Percentiles rank a stretch among this genome's conserved stretches.
Evolutionary conservation across 257 asterid species (phyloP).

Genomic region (Nicotiana attenuata): DNA sequence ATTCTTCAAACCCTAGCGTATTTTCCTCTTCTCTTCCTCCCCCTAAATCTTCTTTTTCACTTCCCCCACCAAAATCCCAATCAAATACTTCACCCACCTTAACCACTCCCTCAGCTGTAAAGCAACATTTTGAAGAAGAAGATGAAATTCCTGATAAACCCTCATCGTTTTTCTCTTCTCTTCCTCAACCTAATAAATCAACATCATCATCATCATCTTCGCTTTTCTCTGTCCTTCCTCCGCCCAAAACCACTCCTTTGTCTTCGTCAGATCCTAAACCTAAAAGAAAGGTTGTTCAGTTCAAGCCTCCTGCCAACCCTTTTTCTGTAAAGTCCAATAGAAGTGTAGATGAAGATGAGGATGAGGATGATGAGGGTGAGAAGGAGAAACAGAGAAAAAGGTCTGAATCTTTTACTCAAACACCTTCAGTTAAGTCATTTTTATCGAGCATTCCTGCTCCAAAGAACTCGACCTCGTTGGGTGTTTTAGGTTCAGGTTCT

Average conservation of each 20-base stretch:
- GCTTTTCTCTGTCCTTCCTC: slow-evolving; percentile 36
- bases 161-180: slow-evolving; percentile 44
- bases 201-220: slow-evolving; percentile 28
- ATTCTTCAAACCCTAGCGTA: not conserved
- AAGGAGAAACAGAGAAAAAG: slow-evolving; percentile 41
- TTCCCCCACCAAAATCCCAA: slow-evolving; percentile 21
- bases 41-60: not conserved
- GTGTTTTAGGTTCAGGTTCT: slow-evolving; percentile 48
- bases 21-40: not conserved
- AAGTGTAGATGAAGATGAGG: slow-evolving; percentile 25
- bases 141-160: not conserved
- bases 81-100: slow-evolving; percentile 21
- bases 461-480: slow-evolving; percentile 55
- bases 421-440: slow-evolving; percentile 44
- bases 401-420: slow-evolving; percentile 28
- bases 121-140: not conserved
- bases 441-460: slow-evolving; percentile 79
- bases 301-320: slow-evolving; percentile 58
- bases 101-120: not conserved
- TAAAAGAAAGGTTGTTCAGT: slow-evolving; percentile 65
- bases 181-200: slow-evolving; percentile 50
- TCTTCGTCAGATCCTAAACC: slow-evolving; percentile 17
- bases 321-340: slow-evolving; percentile 1
- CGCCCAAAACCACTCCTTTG: slow-evolving; percentile 18
- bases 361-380: slow-evolving; percentile 52